Evolutionary conservation across 225 moss, liverwort and hornwort genomes (phyloP), one percentile per base, ranked within the genome.

Genomic region (Thuidium tamariscinum): DNA sequence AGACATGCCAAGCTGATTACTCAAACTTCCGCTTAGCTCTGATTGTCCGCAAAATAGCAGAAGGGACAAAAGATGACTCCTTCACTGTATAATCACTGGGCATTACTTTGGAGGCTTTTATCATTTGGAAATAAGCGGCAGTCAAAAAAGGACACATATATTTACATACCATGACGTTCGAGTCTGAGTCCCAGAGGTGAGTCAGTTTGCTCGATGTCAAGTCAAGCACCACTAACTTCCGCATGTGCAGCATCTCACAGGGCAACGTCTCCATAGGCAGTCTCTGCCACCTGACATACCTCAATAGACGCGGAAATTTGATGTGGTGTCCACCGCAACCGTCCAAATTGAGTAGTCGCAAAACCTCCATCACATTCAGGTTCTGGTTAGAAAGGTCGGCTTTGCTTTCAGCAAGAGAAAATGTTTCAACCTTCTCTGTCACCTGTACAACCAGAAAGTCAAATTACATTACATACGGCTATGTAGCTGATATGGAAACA

Each of bases 271-370:
- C 63, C 74, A 55, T 48, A 21, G 87, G 74, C 39, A 82, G 19
- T 64, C 74, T 87, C 26, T 82, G 87, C 87, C 87, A 87, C 81
- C 82, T 62, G 11, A 82, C 18, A 82, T 81, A 87, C 49, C 74
- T 74, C 81, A 82, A 75, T 13, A 62, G 8, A 39, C 56, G 57
- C 56, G 81, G 80, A 59, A 81, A 86, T 52, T 86, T 32, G 7
- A 86, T 86, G 17, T 29, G 29, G 29, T 25, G 39, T 71, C 86
- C 86, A 80, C 39, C 4, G 41, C 73, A 86, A 54, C 86, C 86
- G 62, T 86, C 81, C 81, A 86, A n/a, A 60, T 86, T 86, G 15
- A 86, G 86, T 22, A 86, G n/a, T 41, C 86, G 73, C 36, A 86
- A 86, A 86, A 34, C 48, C 80, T 80, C 86, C 81, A 86, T 81